These are phyloP conservation scores for Arthonia radiata DNA, from an alignment of 495 filamentous ascomycete genomes.

Conservation along the genomic window DNA sequence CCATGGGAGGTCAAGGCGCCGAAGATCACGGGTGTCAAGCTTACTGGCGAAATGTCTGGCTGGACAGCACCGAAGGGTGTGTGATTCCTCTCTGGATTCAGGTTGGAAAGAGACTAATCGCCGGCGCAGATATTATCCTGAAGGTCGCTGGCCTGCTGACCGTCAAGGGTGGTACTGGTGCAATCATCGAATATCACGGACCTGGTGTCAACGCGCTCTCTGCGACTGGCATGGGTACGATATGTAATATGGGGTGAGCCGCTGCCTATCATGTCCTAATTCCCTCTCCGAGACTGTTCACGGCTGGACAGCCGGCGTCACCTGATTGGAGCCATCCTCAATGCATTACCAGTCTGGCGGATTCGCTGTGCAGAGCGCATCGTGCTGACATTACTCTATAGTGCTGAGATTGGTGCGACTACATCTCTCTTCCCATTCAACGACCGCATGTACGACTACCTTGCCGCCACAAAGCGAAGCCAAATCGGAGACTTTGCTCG, in stretches of 20 bases:
- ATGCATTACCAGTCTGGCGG: too few relatives aligned
- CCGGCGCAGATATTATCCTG: slow-evolving; percentile 59
- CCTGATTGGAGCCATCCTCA: too few relatives aligned
- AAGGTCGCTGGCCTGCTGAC: slow-evolving; percentile 95
- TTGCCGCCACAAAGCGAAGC: slow-evolving; percentile 73
- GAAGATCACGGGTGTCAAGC: slow-evolving; percentile 85
- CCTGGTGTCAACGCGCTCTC: slow-evolving; percentile 52
- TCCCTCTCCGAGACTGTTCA: slow-evolving; percentile 4
- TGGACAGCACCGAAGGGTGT: slow-evolving; percentile 81
- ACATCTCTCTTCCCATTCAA: slow-evolving; percentile 99
- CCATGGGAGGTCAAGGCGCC: slow-evolving; percentile 98
- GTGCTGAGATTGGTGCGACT: slow-evolving; percentile 84
- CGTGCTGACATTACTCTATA: too few relatives aligned
- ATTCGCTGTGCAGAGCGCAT: too few relatives aligned
- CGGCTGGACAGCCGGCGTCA: too few relatives aligned
- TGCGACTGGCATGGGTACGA: slow-evolving; percentile 38
- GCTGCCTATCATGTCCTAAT: neutral
- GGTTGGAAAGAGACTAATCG: neutral
- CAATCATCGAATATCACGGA: slow-evolving; percentile 87
- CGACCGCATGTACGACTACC: slow-evolving; percentile 90
- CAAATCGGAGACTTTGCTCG: slow-evolving; percentile 78
- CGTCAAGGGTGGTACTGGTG: slow-evolving; percentile 93
- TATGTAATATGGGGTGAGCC: slow-evolving; percentile 38
- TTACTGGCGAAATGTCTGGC: slow-evolving; percentile 72
- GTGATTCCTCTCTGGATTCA: slow-evolving; percentile 3